These are phyloP conservation scores for Microglena sp. DNA, from an alignment of 139 green algal genomes.

Conservation along the genomic window DNA sequence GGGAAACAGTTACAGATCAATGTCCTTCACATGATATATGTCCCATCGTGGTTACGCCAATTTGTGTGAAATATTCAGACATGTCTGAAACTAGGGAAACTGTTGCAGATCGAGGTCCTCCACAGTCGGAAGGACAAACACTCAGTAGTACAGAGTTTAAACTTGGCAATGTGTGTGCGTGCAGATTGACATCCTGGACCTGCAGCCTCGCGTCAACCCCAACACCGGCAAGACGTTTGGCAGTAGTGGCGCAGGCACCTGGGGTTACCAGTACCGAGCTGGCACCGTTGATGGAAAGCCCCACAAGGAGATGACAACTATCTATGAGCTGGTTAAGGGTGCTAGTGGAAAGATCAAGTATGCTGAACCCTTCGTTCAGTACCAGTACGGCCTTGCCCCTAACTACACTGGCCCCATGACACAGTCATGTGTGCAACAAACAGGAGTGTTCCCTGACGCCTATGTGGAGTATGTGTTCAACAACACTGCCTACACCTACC, in stretches of 20 bases:
- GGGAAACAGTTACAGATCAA: no score
- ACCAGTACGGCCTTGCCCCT: background rate
- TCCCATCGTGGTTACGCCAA: no score
- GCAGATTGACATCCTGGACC: background rate
- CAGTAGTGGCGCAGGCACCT: background rate
- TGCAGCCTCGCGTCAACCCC: background rate
- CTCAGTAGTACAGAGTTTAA: no score
- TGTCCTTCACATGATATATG: no score
- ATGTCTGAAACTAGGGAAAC: no score
- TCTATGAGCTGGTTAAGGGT: background rate
- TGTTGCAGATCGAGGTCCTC: no score
- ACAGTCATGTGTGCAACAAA: no score
- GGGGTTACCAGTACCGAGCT: background rate
- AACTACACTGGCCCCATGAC: background rate
- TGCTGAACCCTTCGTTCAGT: constrained; percentile 1
- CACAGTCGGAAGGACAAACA: no score
- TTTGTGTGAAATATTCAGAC: no score
- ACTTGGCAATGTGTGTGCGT: background rate
- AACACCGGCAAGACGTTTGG: background rate
- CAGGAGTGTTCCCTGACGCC: no score
- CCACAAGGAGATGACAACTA: background rate
- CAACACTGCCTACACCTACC: background rate
- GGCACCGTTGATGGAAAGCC: background rate
- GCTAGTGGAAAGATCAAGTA: background rate
- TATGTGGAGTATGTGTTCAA: no score